phyloP scores from a whole-genome alignment of 148 eudicot species.

The Rhododendron molle region DNA sequence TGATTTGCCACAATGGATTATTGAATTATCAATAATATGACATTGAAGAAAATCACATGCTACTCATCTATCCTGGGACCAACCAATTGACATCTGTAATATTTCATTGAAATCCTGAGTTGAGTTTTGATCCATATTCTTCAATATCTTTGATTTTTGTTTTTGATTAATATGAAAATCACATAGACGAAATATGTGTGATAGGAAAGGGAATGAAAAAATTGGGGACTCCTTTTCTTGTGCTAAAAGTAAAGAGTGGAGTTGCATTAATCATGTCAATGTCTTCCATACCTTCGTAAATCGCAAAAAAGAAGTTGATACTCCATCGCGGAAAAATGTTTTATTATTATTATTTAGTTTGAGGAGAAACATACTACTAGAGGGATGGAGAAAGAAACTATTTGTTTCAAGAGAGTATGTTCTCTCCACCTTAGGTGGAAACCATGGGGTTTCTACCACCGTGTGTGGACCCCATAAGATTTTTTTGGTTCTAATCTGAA shows the following conservation, averaged over 20 bases:
- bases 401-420: too few relatives aligned
- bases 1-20: background rate
- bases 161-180: background rate
- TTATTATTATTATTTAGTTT: too few relatives aligned
- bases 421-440: too few relatives aligned
- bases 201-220: background rate
- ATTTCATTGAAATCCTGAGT: background rate
- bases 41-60: background rate
- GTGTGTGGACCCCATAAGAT: too few relatives aligned
- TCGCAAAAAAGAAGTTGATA: background rate
- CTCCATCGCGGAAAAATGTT: too few relatives aligned
- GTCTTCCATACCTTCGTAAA: background rate
- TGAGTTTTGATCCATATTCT: background rate
- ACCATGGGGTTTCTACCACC: too few relatives aligned
- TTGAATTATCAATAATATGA: background rate
- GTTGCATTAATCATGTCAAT: background rate
- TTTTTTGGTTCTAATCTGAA: too few relatives aligned
- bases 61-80: background rate
- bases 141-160: background rate
- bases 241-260: background rate
- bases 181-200: background rate
- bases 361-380: background rate
- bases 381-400: background rate
- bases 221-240: background rate
- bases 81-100: background rate